Base-by-base conservation (phyloP, 2,329 filamentous ascomycete species). In the Aureobasidium sp. region DNA sequence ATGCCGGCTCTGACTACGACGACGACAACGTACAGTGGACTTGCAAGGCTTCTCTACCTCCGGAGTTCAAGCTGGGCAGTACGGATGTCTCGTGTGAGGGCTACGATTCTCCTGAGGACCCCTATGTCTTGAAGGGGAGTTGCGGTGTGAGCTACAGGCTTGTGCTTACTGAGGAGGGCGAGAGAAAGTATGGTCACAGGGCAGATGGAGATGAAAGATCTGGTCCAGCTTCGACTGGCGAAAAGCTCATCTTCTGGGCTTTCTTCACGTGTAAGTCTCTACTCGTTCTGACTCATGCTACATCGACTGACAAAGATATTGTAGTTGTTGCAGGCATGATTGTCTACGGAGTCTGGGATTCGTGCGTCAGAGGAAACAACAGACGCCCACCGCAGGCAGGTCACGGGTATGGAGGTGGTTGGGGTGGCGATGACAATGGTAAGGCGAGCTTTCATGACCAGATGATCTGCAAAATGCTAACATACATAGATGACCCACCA, bases 11-110 rank as follows among this genome's bases (percentile, higher is more conserved):
- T 34, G 88, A 88, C 64, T 97, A 97, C 78, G 84, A 85, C 65
- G 73, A 78, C 47, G 86, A 94, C 74, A 89, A 96, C 71, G 82
- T 97, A 41, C 87, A 96, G 76, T 99, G 93, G 93, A 90, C 89
- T 32, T 99, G 93, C 76, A 85, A 84, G n/a, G 83, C 85, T 5
- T 77, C 78, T 3, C 73, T 87, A 1, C 84, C 85, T 0, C 72
- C 78, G 11, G 84, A 87, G 66, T 85, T 87, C 74, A 87, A 87
- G 74, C 84, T 97, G 32, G 92, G 90, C 62, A 82, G 83, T 64
- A 97, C 93, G 11, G 92, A 97, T 64, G 93, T 97, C 61, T 79
- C 91, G 11, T 99, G 94, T 74, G 93, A 99, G 71, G 93, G 94
- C 11, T 97, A 96, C 76, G 78, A 83, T 62, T 80, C 78, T 14